Base-by-base conservation (phyloP, 1,284 basidiomycete species). In the Puccinia hordei region DNA sequence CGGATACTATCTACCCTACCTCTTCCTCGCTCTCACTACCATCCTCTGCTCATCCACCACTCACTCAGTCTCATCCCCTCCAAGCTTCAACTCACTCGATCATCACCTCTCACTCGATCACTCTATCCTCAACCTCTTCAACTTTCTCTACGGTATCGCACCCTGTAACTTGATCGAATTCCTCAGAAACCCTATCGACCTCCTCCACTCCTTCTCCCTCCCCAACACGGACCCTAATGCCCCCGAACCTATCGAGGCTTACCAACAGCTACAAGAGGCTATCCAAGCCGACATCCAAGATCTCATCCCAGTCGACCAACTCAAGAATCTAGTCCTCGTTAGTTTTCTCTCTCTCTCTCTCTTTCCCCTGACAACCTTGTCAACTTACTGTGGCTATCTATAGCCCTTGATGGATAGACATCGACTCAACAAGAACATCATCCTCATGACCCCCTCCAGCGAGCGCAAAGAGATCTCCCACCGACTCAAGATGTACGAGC, bases 111-210 rank as follows among this genome's bases (percentile, higher is more conserved):
- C 22, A 22, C 68, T 71, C 30, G 6, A 6, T 33, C 9, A 6
- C 19, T 6, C 63, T 1, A 6, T 46, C 46, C 44, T 33, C 49
- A 49, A 53, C 35, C 30, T 53, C 27, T 51, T 73, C 53, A 6
- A 12, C 51, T 53, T 51, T 30, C 51, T 73, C 71, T 55, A 77
- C 30, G 74, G 74, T 27, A 41, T 77, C 38, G 59, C 61, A 5
- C 74, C 74, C 61, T 77, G 57, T 33, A 65, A 77, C 38, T 77
- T 77, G 24, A 3, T 77, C 10, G 41, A 68, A 12, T 77, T 77
- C 35, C 15, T 77, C 1, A 44, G 61, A 2, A 30, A 10, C 35
- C 74, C 74, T 1, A n/a, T 33, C 19, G 57, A 65, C 12, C 49
- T 27, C 59, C 4, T 77, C 38, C 44, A 68, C 12, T 4, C 74